Percentiles rank a stretch among this genome's conserved stretches.
These are phyloP conservation scores for Domatiomyces catenatus DNA, from an alignment of 2,329 filamentous ascomycete species.

Conservation along the genomic window DNA sequence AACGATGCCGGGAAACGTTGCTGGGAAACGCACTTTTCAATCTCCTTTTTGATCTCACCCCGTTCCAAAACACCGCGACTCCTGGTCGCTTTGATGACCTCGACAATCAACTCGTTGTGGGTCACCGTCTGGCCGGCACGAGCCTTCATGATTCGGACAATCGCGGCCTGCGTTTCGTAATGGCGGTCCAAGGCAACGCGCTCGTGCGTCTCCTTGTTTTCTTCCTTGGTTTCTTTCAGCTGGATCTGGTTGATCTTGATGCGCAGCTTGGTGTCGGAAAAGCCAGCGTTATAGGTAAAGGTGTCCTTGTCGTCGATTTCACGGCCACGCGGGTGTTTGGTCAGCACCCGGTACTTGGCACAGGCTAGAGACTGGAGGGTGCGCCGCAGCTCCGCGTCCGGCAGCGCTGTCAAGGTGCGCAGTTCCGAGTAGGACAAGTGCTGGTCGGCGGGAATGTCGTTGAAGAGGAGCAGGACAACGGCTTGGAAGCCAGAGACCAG, in stretches of 20 bases:
- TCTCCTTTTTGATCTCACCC: slow-evolving; percentile 86
- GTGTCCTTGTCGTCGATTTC: slow-evolving; percentile 67
- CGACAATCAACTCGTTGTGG: slow-evolving; percentile 73
- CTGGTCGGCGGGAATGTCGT: slow-evolving; percentile 47
- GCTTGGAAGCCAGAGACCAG: slow-evolving; percentile 87
- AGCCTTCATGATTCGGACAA: slow-evolving; percentile 94
- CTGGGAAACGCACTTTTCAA: slow-evolving; percentile 64
- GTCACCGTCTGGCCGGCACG: slow-evolving; percentile 56
- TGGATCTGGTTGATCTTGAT: slow-evolving; percentile 99
- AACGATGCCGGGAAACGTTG: too few relatives aligned
- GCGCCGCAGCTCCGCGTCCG: slow-evolving; percentile 64
- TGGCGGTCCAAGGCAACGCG: slow-evolving; percentile 76
- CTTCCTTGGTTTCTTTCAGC: slow-evolving; percentile 84
- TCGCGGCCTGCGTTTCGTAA: slow-evolving; percentile 92
- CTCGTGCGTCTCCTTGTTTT: slow-evolving; percentile 88
- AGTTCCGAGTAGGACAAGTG: slow-evolving; percentile 64
- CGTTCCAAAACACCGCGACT: slow-evolving; percentile 73
- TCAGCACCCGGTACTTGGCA: slow-evolving; percentile 68
- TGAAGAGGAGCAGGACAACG: slow-evolving; percentile 80
- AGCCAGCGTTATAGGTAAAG: slow-evolving; percentile 65
- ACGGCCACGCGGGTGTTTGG: slow-evolving; percentile 68
- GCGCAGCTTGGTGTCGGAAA: slow-evolving; percentile 67
- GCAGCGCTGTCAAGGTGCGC: slow-evolving; percentile 55
- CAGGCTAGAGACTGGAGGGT: slow-evolving; percentile 93
- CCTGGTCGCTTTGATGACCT: slow-evolving; percentile 84